Evolutionary conservation across 768 basidiomycete genomes (phyloP).

Genomic region (Pisolithus sp.): DNA sequence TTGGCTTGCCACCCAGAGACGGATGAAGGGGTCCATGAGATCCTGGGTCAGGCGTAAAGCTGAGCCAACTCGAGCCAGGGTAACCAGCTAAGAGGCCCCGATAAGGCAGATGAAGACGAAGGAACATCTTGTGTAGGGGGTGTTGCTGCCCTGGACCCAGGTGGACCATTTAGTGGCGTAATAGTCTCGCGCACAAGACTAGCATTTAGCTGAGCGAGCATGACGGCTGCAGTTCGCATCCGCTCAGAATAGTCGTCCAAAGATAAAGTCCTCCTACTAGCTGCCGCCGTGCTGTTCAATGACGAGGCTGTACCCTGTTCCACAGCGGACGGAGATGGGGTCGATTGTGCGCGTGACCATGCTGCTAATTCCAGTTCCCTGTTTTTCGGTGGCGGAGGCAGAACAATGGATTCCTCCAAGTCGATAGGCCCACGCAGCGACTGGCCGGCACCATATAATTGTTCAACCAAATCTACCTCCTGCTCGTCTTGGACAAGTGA

Average conservation of each 20-base stretch:
- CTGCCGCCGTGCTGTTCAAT: conserved; percentile 1
- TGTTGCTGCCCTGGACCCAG: conserved; percentile 2
- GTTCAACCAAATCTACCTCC: conserved; percentile 96
- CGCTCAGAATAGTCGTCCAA: conserved; percentile 97
- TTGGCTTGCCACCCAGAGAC: conserved; percentile 21
- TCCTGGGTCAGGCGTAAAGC: conserved; percentile 14
- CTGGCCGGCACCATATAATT: conserved; percentile 78
- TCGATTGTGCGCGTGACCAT: conserved; percentile 58
- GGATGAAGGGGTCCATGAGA: conserved; percentile 27
- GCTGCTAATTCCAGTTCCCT: conserved; percentile 80
- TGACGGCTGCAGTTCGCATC: conserved; percentile 97
- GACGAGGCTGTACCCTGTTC: conserved; percentile 30
- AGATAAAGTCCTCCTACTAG: conserved; percentile 43
- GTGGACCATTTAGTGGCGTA: conserved; percentile 16
- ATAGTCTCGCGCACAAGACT: conserved; percentile 56
- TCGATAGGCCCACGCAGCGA: conserved; percentile 71
- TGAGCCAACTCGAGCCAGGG: conserved; percentile 52
- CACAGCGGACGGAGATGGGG: conserved; percentile 41
- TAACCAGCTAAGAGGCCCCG: conserved; percentile 42
- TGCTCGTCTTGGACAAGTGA: conserved; percentile 48
- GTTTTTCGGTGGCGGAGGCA: conserved; percentile 81
- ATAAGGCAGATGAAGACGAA: conserved; percentile 12
- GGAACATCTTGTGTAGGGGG: conserved; percentile 7
- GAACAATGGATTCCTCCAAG: conserved; percentile 76
- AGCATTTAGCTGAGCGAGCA: conserved; percentile 94